Base-by-base conservation (phyloP, 1,284 basidiomycete species). In the Chalciporus sp. region DNA sequence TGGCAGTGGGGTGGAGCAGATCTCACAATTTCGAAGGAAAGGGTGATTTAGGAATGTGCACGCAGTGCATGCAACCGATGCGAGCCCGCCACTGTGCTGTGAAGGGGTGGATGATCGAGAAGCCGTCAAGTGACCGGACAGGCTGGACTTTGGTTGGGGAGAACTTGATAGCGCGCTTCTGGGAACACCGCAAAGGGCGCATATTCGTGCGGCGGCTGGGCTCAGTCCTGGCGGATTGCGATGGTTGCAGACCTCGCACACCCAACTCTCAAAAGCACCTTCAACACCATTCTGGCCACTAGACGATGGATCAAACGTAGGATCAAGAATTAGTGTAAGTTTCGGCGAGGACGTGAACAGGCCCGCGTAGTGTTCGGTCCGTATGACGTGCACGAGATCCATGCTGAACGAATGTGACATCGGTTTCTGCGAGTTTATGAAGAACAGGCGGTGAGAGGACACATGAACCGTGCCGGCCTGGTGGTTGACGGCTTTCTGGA, bases 21-120 rank as follows among this genome's bases (percentile, higher is more conserved):
- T 91, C 72, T 98, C 96, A 74, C 96, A 99, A 10, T 75, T 72
- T 1, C 72, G 69, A 61, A 95, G 76, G 1, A 84, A 88, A 0
- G 86, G 84, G 60, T 92, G 88, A 70, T 99, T 99, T 28, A 95
- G 76, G 66, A 96, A 99, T 1, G 96, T 98, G 66, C 96, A 99
- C 1, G 86, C 86, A 1, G 87, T 80, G 72, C 96, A 99, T 11
- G 89, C 73, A 33, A 90, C 75, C 41, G 53, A 43, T 4, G 43
- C 33, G 19, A 29, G 23, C 41, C 53, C 57, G 46, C 44, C 52
- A 26, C 52, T 57, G 12, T 48, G 56, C 4, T 55, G 58, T 46
- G 59, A 46, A n/a, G 61, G 66, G 7, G 70, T 61, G 5, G 45
- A 48, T 16, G 58, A 56, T 44, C 52, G 48, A 14, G 61, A 41